Evolutionary conservation across 2,329 filamentous ascomycete genomes (phyloP), one percentile per base, ranked within the genome.

Genomic region (Botrytis hyacinthi): DNA sequence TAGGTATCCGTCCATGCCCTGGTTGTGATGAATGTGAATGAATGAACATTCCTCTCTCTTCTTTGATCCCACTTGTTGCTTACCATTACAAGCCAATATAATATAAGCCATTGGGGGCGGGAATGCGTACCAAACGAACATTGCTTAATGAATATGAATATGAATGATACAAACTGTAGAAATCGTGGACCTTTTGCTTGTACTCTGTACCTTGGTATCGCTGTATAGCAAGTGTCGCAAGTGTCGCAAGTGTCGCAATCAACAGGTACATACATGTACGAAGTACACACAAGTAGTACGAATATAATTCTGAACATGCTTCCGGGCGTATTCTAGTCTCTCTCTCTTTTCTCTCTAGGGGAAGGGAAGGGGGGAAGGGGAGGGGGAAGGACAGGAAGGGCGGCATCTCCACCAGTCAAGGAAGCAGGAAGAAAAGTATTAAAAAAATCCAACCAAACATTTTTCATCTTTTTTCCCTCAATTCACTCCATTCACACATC

Each of bases 21-120:
- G 4, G 32, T 40, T 10, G 57, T 35, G 29, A 20, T 35, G 44
- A 46, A 44, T 44, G 42, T 18, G 42, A 18, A 16, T 48, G 46
- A 46, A 22, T 48, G 42, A 35, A n/a, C 63, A 66, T 51, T 51
- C 63, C 44, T 66, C 62, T 65, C 44, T 66, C 62, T 65, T 20
- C 32, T 35, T 26, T 3, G 22, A 46, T 48, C 48, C 5, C n/a
- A 22, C 20, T 10, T 46, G 32, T 37, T 66, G 44, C 18, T 48
- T 16, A 26, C 26, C 37, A n/a, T 51, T 6, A 3, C 26, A 6
- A 51, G 26, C 26, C 48, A 51, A n/a, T 51, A n/a, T 51, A 1
- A 42, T n/a, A 42, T 62, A 42, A n/a, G 57, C 29, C 48, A n/a
- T 51, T 51, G 48, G 22, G 26, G 48, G 48, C 18, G 63, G 29